Evolutionary conservation across 805 yeast genomes (phyloP), one percentile per base, ranked within the genome.

Genomic region (Wickerhamiella cacticola): DNA sequence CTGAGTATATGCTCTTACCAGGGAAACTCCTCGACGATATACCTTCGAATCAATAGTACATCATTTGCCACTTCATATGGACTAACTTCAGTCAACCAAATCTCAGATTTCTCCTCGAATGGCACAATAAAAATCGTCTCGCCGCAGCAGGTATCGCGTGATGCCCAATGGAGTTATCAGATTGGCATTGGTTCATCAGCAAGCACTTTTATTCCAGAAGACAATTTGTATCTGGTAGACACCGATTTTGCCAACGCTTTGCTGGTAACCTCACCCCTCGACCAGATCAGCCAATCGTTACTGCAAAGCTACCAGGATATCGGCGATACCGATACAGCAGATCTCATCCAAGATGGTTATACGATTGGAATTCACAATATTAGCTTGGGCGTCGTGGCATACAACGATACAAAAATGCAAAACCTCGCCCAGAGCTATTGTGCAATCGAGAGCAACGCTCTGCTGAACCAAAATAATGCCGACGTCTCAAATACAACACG

Each of bases 241-340:
- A 66, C 87, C 0, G 95, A 84, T 63, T 73, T 75, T 56, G 67
- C 69, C 15, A 73, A 83, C 29, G 87, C 82, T 0, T 65, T 84
- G 50, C 67, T 86, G 28, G 74, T 75, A 18, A 79, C 88, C 0
- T 33, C 19, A 18, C 44, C 48, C n/a, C 51, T 50, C 45, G 31
- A 40, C 22, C 51, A 52, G 38, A 26, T 57, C 42, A 25, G 50
- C 18, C n/a, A 15, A 2, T 33, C 31, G 12, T 38, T 55, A 2
- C 45, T 34, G 44, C 40, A 7, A 15, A 34, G 28, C 29, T 31
- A 24, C 33, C 42, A 16, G 15, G 26, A 21, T n/a, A 19, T 26
- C 13, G 28, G 15, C 9, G 45, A 28, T 9, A 22, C 38, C 18
- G 46, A 31, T 15, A 9, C 41, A 8, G n/a, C 31, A 12, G 15